A percentile compares a stretch with the other conserved stretches of the same genome.
Conservation (phyloP, 805 yeast species). For the Kurtzmaniella cleridarum region DNA sequence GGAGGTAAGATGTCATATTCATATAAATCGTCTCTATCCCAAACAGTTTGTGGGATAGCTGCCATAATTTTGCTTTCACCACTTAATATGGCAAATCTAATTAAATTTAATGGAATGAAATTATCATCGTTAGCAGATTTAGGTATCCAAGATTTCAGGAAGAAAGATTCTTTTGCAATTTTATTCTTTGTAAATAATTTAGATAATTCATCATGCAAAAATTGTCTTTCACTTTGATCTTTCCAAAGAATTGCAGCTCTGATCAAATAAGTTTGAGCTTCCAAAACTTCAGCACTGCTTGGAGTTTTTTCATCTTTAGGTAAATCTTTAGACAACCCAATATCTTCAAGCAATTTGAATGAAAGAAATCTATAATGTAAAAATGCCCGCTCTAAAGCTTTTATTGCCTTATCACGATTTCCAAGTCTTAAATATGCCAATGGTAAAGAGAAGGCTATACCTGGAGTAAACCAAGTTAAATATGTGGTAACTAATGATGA, state of each 20-base stretch:
- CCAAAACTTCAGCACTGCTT: constrained; percentile 18
- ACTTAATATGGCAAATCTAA: constrained; percentile 64
- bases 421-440: constrained; percentile 52
- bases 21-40: constrained; percentile 56
- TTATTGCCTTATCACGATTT: constrained; percentile 40
- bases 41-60: constrained; percentile 54
- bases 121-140: constrained; percentile 3
- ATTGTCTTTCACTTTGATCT: constrained; percentile 39
- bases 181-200: constrained; percentile 11
- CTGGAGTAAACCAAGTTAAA: constrained; percentile 66
- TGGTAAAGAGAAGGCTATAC: constrained; percentile 60
- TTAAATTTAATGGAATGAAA: constrained; percentile 53
- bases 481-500: constrained; percentile 57
- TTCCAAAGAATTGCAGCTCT: constrained; percentile 55
- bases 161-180: background rate
- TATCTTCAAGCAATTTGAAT: constrained; percentile 39
- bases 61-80: constrained; percentile 72
- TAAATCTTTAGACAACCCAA: constrained; percentile 30
- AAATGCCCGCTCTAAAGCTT: constrained; percentile 46
- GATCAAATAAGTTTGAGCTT: constrained; percentile 53
- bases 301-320: constrained; percentile 16
- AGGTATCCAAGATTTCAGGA: background rate
- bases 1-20: constrained; percentile 79
- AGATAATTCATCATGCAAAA: constrained; percentile 41
- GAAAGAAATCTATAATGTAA: constrained; percentile 55